Conservation (phyloP, 1,139 yeast genomes). For the Scheffersomyces parashehatae region DNA sequence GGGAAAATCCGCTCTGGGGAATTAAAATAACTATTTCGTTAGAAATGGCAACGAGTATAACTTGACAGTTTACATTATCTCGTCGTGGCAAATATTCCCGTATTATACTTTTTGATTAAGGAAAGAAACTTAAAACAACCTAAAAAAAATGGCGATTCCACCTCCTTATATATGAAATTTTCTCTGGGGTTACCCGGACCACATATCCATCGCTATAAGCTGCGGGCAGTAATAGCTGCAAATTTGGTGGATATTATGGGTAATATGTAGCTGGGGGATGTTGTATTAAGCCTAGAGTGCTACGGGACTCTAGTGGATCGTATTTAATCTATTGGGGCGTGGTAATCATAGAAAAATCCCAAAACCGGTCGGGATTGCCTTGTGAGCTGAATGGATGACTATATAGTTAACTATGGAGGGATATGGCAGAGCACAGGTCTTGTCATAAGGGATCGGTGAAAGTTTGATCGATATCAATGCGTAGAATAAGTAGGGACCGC, state of each 20-base stretch:
- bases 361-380: too few species aligned
- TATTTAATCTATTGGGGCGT: too few species aligned
- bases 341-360: too few species aligned
- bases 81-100: slow-evolving; percentile 76
- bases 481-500: slow-evolving; percentile 69
- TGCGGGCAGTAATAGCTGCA: too few species aligned
- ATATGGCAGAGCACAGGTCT: too few species aligned
- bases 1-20: slow-evolving; percentile 57
- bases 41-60: slow-evolving; percentile 67
- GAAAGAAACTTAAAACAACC: slow-evolving; percentile 22
- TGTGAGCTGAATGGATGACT: too few species aligned
- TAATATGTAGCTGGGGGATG: too few species aligned
- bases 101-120: slow-evolving; percentile 56
- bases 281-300: too few species aligned
- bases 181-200: slow-evolving; percentile 6
- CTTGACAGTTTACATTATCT: slow-evolving; percentile 61
- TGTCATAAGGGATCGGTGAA: neutral
- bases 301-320: too few species aligned
- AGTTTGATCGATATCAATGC: slow-evolving; percentile 62
- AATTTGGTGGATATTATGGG: too few species aligned
- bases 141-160: slow-evolving; percentile 3
- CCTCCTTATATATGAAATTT: slow-evolving; percentile 6
- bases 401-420: too few species aligned
- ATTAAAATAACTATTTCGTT: slow-evolving; percentile 24
- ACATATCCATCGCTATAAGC: neutral